A percentile compares a stretch with the other conserved stretches of the same genome.
Evolutionary conservation across 805 yeast genomes (phyloP).

Genomic region (Wickerhamiella dianesei): DNA sequence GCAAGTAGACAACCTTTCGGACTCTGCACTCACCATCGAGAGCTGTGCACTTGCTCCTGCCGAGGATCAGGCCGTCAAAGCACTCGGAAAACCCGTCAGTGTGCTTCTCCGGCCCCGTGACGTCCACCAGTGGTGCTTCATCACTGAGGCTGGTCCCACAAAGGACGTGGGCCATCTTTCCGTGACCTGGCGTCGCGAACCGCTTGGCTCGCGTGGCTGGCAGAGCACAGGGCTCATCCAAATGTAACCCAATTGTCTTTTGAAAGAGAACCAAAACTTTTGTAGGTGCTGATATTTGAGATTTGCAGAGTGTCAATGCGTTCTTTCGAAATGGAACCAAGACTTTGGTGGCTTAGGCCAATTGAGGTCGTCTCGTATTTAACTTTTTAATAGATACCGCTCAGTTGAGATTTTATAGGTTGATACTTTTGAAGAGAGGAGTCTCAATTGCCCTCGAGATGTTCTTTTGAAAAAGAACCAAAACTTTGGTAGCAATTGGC

Average conservation of each 20-base stretch:
- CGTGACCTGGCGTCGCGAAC: constrained; percentile 27
- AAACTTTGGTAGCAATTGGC: too few relatives aligned
- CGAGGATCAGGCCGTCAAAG: constrained; percentile 17
- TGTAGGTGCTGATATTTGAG: too few relatives aligned
- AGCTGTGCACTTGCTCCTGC: constrained; percentile 19
- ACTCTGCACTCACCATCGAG: constrained; percentile 20
- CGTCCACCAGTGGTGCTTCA: constrained; percentile 20
- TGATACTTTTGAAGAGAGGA: too few relatives aligned
- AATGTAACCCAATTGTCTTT: constrained; percentile 1
- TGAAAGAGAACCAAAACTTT: too few relatives aligned
- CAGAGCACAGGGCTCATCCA: constrained; percentile 16
- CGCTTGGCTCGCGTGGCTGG: constrained; percentile 26
- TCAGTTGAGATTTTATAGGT: too few relatives aligned
- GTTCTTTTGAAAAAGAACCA: too few relatives aligned
- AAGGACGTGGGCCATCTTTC: constrained; percentile 15
- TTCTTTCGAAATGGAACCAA: too few relatives aligned
- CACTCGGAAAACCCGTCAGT: constrained; percentile 3
- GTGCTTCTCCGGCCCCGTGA: constrained; percentile 21
- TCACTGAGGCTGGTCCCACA: constrained; percentile 13
- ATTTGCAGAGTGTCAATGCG: too few relatives aligned
- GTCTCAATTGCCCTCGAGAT: too few relatives aligned
- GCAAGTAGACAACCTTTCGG: constrained; percentile 25
- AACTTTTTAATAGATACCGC: too few relatives aligned
- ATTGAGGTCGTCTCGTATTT: too few relatives aligned
- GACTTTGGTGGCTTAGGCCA: too few relatives aligned